A percentile compares a stretch with the other conserved stretches of the same genome.
Evolutionary conservation across 1,284 basidiomycete genomes (phyloP).

Genomic region (Boletellus dicymbophilus): DNA sequence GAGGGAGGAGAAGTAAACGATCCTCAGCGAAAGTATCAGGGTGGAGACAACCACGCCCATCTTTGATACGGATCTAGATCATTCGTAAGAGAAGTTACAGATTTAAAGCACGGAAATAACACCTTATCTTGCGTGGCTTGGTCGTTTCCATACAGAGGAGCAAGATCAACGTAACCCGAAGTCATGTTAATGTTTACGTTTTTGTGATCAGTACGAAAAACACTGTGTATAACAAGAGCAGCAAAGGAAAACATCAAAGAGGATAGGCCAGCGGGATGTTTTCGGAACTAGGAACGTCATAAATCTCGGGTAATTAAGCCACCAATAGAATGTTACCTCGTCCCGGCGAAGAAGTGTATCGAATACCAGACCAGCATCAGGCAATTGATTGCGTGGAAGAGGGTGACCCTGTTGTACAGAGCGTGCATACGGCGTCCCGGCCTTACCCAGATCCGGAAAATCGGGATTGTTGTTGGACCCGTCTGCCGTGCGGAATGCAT

Average conservation of each 20-base stretch:
- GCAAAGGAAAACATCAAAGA: constrained; percentile 83
- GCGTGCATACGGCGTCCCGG: constrained; percentile 73
- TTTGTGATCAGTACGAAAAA: constrained; percentile 72
- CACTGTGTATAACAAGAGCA: constrained; percentile 79
- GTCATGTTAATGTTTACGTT: constrained; percentile 79
- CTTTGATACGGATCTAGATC: constrained; percentile 43
- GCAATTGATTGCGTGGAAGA: constrained; percentile 64
- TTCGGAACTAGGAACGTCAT: constrained; percentile 51
- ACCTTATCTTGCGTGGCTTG: constrained; percentile 64
- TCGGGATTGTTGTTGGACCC: constrained; percentile 76
- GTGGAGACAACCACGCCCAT: constrained; percentile 66
- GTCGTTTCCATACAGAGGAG: constrained; percentile 76
- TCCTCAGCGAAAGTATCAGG: constrained; percentile 80
- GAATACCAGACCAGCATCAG: constrained; percentile 78
- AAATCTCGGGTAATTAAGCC: neutral
- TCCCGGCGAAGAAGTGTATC: constrained; percentile 52
- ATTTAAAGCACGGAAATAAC: neutral
- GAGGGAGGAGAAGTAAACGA: constrained; percentile 79
- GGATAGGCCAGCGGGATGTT: constrained; percentile 79
- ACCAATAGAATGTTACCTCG: constrained; percentile 19
- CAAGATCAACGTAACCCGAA: constrained; percentile 85
- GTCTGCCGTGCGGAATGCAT: constrained; percentile 70
- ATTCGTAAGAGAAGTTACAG: constrained; percentile 6
- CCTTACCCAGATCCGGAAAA: constrained; percentile 71
- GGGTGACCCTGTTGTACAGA: constrained; percentile 75